phyloP scores from a whole-genome alignment of 768 basidiomycete species.

The Multifurca ochricompacta region DNA sequence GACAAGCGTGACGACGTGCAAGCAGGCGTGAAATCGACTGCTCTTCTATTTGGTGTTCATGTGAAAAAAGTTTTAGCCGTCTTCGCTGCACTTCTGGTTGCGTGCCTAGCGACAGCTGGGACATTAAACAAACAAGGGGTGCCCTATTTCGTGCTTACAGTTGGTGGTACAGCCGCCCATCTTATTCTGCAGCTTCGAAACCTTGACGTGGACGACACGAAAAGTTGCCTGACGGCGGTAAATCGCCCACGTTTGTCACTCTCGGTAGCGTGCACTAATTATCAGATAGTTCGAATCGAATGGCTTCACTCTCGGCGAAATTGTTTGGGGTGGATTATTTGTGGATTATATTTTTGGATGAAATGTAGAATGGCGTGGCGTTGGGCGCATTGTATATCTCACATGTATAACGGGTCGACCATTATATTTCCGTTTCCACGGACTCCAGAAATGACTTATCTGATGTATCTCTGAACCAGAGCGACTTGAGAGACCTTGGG shows the following conservation, averaged over 20 bases:
- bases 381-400: too few species aligned
- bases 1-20: slow-evolving; percentile 51
- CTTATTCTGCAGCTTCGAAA: slow-evolving; percentile 6
- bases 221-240: slow-evolving; percentile 5
- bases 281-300: slow-evolving; percentile 7
- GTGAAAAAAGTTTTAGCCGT: slow-evolving; percentile 37
- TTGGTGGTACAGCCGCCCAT: slow-evolving; percentile 1
- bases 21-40: slow-evolving; percentile 56
- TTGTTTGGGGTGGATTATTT: slow-evolving; percentile 8
- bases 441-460: too few species aligned
- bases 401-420: too few species aligned
- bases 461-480: too few species aligned
- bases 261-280: background rate
- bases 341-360: slow-evolving; percentile 4
- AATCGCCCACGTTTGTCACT: background rate
- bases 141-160: slow-evolving; percentile 6
- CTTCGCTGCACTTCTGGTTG: slow-evolving; percentile 29
- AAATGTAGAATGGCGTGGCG: too few species aligned
- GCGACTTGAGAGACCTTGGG: too few species aligned
- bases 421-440: too few species aligned
- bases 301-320: slow-evolving; percentile 3
- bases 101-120: slow-evolving; percentile 25
- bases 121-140: slow-evolving; percentile 25
- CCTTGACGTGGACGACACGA: slow-evolving; percentile 4
- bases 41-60: slow-evolving; percentile 45